Evolutionary conservation across 2,329 filamentous ascomycete genomes (phyloP), one percentile per base, ranked within the genome.

Genomic region (Phaeosphaeriaceae sp.): DNA sequence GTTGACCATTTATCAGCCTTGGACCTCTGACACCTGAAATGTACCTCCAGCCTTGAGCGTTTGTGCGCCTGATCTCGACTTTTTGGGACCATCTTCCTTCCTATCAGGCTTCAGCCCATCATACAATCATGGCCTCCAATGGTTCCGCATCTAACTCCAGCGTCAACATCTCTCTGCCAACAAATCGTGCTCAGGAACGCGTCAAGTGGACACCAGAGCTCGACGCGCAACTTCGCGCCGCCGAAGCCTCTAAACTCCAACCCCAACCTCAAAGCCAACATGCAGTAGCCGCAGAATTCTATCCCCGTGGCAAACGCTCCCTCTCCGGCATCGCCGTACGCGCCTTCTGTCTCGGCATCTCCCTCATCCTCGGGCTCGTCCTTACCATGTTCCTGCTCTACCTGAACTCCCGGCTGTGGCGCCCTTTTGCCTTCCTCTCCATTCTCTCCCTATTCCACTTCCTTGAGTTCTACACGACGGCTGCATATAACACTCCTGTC

Each of bases 391-490:
- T 71, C 28, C 65, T 76, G 40, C 58, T 65, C 56, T 72, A 74
- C 59, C 58, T 72, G 40, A 66, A 69, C 13, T 80, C 73, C 43
- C 77, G 80, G 4, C 73, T 86, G 55, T 91, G 88, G 88, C 82
- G 88, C 22, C 75, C 86, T 0, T 82, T 84, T 9, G 83, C 86
- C 75, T 94, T 94, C 80, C 72, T 90, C 49, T 81, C 81, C 52
- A 82, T 88, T 15, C 88, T 98, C 49, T 86, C 89, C 24, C 69
- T 90, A 28, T 98, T 98, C 81, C 95, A 99, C 83, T 98, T 97
- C 80, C 89, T 98, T 77, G 95, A 99, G 80, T 99, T 94, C 83
- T 97, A 89, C 84, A 92, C 89, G 30, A 97, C 94, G 0, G 94
- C 94, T 9, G 83, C 85, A 55, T 92, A 91, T 80, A 98, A 98